A percentile compares a stretch with the other conserved stretches of the same genome.
Evolutionary conservation across 306 rosid genomes (phyloP).

Genomic region (Mimosa bimucronata): DNA sequence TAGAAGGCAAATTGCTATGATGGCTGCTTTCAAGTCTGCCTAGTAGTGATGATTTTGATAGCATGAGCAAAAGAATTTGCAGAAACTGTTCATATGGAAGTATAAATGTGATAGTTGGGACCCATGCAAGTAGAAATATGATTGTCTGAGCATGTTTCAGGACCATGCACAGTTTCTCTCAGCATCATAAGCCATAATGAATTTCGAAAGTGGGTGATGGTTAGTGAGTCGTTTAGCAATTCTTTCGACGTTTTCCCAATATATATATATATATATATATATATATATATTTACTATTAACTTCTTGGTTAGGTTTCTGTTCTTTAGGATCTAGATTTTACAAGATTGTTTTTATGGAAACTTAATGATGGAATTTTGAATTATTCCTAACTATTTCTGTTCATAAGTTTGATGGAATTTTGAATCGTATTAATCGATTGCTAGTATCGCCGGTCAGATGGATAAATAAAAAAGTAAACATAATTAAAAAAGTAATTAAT

Average conservation of each 20-base stretch:
- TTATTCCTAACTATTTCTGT: neutral
- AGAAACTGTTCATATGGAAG: neutral
- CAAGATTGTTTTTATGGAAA: too few species aligned
- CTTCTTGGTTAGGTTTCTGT: neutral
- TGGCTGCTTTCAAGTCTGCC: too few species aligned
- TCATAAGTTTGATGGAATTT: neutral
- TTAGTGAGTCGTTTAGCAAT: neutral
- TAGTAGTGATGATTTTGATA: neutral
- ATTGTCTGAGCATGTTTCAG: neutral
- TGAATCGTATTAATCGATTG: too few species aligned
- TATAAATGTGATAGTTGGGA: neutral
- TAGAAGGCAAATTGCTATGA: too few species aligned
- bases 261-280: too few species aligned
- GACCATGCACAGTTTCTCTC: neutral
- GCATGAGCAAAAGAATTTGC: neutral
- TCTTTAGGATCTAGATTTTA: neutral
- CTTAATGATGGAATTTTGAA: neutral
- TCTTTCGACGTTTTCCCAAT: neutral
- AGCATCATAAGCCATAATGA: neutral
- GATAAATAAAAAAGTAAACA: neutral
- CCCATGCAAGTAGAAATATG: neutral
- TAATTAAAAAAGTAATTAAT: neutral
- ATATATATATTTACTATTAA: too few species aligned
- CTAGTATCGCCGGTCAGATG: too few species aligned
- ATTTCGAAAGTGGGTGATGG: neutral